A percentile compares a stretch with the other conserved stretches of the same genome.
Evolutionary conservation across 2,329 filamentous ascomycete genomes (phyloP).

Genomic region (Arthrobotrys sphaeroides): DNA sequence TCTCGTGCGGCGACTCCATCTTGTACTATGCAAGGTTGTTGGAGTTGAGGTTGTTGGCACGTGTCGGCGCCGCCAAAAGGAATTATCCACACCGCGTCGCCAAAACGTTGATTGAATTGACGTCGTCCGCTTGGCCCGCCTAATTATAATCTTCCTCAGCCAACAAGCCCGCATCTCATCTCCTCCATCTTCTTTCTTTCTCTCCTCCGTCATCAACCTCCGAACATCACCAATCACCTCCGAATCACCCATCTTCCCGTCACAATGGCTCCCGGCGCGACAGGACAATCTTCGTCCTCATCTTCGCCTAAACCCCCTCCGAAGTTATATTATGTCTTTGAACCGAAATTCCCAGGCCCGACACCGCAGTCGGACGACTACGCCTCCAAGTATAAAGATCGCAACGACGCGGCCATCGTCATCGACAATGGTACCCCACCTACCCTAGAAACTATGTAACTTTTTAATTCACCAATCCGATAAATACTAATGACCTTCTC

Average conservation of each 20-base stretch:
- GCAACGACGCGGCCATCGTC: conserved; percentile 73
- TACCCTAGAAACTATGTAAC: conserved; percentile 8
- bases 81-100: no score
- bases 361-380: conserved; percentile 62
- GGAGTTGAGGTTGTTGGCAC: conserved; percentile 12
- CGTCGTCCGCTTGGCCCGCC: neutral
- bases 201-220: neutral
- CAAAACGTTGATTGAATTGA: conserved; percentile 17
- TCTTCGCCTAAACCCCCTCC: conserved; percentile 60
- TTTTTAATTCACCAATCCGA: conserved; percentile 12
- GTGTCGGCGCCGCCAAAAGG: no score
- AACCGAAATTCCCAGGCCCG: conserved; percentile 70
- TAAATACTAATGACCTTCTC: conserved; percentile 46
- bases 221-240: conserved; percentile 4
- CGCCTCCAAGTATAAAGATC: conserved; percentile 50
- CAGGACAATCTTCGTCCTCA: conserved; percentile 19
- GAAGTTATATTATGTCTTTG: conserved; percentile 70
- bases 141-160: neutral
- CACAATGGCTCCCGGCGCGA: conserved; percentile 30
- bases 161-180: no score
- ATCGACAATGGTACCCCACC: conserved; percentile 86
- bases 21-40: neutral
- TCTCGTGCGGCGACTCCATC: conserved; percentile 53
- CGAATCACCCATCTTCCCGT: neutral
- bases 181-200: neutral